Conservation (phyloP, 768 basidiomycete genomes). For the Multifurca ochricompacta region DNA sequence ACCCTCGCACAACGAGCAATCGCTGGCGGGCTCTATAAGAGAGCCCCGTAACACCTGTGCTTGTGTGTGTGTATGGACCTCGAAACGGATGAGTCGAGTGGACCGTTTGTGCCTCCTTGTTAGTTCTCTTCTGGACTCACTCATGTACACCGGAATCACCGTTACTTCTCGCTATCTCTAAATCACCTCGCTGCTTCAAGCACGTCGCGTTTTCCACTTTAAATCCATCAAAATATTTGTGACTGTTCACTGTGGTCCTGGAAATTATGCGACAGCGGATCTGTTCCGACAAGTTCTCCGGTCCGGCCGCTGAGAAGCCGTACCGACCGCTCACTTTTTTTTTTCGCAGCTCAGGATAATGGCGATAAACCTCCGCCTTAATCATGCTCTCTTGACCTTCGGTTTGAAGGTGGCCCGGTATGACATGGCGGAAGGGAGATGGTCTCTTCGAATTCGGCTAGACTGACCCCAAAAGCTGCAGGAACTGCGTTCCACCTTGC, state of each 20-base stretch:
- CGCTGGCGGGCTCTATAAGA: constrained; percentile 14
- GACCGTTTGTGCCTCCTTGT: constrained; percentile 18
- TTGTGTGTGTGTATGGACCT: constrained; percentile 3
- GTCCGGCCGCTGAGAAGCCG: background rate
- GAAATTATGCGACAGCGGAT: constrained; percentile 11
- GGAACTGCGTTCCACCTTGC: background rate
- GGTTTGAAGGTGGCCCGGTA: background rate
- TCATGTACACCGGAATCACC: constrained; percentile 17
- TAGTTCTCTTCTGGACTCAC: constrained; percentile 18
- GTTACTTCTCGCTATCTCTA: constrained; percentile 20
- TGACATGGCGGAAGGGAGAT: background rate
- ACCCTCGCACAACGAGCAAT: constrained; percentile 1
- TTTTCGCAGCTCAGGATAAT: constrained; percentile 1
- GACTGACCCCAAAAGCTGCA: constrained; percentile 2
- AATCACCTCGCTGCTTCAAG: constrained; percentile 12
- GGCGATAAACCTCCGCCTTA: background rate
- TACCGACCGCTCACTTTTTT: background rate
- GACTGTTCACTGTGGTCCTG: constrained; percentile 9
- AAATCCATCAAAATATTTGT: constrained; percentile 16
- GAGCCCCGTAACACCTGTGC: background rate
- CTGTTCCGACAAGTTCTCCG: background rate
- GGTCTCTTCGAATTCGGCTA: constrained; percentile 2
- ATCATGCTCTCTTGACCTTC: background rate
- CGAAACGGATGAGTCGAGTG: constrained; percentile 15
- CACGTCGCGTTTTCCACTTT: constrained; percentile 12